These are phyloP conservation scores for Eleusine indica DNA, from an alignment of 176 grass and related monocot species.

Conservation along the genomic window DNA sequence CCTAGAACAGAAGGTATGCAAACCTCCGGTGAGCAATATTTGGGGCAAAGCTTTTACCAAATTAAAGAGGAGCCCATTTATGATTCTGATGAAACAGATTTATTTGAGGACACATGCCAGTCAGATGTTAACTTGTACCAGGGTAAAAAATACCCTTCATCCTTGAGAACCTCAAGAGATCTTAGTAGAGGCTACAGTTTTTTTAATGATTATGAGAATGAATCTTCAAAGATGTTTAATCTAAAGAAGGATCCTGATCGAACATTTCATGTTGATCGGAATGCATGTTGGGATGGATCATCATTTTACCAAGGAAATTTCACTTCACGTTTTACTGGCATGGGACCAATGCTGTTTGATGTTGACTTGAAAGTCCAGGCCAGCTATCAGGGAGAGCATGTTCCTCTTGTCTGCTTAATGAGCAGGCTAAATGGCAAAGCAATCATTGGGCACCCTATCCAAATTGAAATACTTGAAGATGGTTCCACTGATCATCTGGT, in stretches of 20 bases:
- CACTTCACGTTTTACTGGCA: conserved; percentile 48
- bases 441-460: conserved; percentile 93
- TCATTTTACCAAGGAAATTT: conserved; percentile 51
- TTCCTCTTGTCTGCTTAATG: conserved; percentile 98
- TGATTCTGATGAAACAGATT: conserved; percentile 59
- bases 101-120: conserved; percentile 48
- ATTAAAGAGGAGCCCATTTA: conserved; percentile 60
- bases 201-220: conserved; percentile 54
- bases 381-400: conserved; percentile 97
- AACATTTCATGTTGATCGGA: conserved; percentile 35
- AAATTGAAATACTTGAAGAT: conserved; percentile 89
- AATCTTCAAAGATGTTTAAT: conserved; percentile 53
- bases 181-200: conserved; percentile 53
- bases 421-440: conserved; percentile 98
- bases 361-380: conserved; percentile 87
- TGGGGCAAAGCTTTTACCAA: conserved; percentile 58
- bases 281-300: conserved; percentile 52
- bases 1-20: conserved; percentile 45
- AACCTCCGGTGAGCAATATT: conserved; percentile 42
- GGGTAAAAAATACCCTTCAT: conserved; percentile 53
- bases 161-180: conserved; percentile 61
- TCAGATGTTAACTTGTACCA: conserved; percentile 54
- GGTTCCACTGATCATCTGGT: conserved; percentile 70
- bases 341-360: conserved; percentile 64
- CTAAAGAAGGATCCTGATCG: conserved; percentile 43